Percentiles rank a stretch among this genome's conserved stretches.
phyloP scores from a whole-genome alignment of 441 rosid species.

The Manihot esculenta region DNA sequence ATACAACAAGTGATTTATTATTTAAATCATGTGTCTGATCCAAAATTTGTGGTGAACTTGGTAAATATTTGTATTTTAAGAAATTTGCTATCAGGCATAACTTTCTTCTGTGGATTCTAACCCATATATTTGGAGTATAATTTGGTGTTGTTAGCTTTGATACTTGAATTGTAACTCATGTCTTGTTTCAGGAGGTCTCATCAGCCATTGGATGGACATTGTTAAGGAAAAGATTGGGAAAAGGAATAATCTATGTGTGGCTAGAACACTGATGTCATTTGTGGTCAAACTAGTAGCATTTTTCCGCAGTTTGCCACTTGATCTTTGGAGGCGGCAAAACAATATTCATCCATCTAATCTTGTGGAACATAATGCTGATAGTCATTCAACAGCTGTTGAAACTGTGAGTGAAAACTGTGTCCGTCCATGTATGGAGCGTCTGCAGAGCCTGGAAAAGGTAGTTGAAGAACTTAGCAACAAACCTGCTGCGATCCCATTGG shows the following conservation, averaged over 20 bases:
- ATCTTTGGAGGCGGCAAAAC: constrained; percentile 56
- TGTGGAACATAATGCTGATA: constrained; percentile 36
- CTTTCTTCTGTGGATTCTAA: constrained; percentile 7
- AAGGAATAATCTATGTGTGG: constrained; percentile 32
- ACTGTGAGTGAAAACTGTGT: constrained; percentile 46
- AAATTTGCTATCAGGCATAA: not conserved
- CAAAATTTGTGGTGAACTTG: not conserved
- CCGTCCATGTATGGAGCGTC: constrained; percentile 70
- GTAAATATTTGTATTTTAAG: not conserved
- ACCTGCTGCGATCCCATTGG: constrained; percentile 69
- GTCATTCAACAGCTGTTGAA: constrained; percentile 34
- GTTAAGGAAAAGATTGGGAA: constrained; percentile 52
- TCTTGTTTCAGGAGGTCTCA: constrained; percentile 40
- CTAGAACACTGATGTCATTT: constrained; percentile 43
- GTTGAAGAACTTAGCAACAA: constrained; percentile 62
- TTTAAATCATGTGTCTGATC: too few species aligned
- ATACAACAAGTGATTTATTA: too few species aligned
- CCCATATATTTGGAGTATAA: not conserved
- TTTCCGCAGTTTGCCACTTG: constrained; percentile 40
- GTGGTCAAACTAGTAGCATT: constrained; percentile 53
- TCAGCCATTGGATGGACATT: constrained; percentile 41
- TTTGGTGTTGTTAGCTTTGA: not conserved
- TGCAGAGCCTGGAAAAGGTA: constrained; percentile 63
- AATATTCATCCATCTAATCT: constrained; percentile 47
- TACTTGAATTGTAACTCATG: not conserved